Conservation (phyloP, 2,329 filamentous ascomycete genomes). For the Pyricularia sp. region DNA sequence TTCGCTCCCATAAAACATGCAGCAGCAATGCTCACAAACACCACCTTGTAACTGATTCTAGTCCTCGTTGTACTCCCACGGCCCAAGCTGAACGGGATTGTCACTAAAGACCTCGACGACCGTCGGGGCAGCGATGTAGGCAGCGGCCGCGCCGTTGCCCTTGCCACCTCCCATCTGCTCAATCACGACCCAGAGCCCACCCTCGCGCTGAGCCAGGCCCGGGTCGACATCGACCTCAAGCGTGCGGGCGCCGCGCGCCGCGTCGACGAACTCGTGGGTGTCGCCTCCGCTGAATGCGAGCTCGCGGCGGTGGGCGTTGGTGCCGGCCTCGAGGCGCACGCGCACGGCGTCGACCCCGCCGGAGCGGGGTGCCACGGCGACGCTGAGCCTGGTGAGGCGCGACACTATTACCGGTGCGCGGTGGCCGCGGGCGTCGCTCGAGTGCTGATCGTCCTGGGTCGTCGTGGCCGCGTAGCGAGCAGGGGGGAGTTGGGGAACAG, state of each 20-base stretch:
- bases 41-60: not conserved
- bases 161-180: constrained; percentile 57
- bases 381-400: constrained; percentile 50
- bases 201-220: constrained; percentile 33
- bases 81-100: constrained; percentile 29
- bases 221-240: constrained; percentile 68
- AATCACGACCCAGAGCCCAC: constrained; percentile 69
- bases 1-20: not conserved
- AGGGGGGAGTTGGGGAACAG: constrained; percentile 29
- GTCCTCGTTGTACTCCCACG: constrained; percentile 28
- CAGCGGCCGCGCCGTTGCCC: not conserved
- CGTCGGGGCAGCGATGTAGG: constrained; percentile 13
- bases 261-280: constrained; percentile 64
- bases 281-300: constrained; percentile 58
- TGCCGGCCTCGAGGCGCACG: constrained; percentile 63
- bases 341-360: constrained; percentile 38
- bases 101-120: constrained; percentile 43
- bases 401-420: constrained; percentile 28
- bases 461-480: not conserved
- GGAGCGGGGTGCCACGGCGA: constrained; percentile 31
- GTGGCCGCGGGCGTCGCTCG: constrained; percentile 21
- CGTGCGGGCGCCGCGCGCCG: constrained; percentile 55
- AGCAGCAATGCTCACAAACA: not conserved
- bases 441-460: not conserved
- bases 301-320: constrained; percentile 47